Conservation (phyloP, 2,329 filamentous ascomycete genomes). For the Trichophyton simii region DNA sequence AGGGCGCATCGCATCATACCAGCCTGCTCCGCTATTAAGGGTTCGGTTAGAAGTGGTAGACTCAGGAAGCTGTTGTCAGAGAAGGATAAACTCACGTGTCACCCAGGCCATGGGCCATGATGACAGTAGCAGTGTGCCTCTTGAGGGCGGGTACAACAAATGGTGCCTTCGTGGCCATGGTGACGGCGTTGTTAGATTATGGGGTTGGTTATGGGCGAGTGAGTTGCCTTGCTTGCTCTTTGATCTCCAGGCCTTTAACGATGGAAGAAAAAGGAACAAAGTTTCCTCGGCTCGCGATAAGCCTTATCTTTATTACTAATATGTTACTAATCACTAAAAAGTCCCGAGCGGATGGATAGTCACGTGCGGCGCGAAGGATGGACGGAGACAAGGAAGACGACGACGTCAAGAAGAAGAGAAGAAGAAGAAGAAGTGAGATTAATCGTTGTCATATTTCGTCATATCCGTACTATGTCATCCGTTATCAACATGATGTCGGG, state of each 20-base stretch:
- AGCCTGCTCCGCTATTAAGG: constrained; percentile 35
- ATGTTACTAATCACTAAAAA: background rate
- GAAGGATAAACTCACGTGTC: constrained; percentile 49
- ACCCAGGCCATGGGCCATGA: constrained; percentile 84
- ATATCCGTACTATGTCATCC: background rate
- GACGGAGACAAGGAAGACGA: background rate
- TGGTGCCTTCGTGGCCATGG: constrained; percentile 29
- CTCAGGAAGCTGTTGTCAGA: background rate
- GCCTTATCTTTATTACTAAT: background rate
- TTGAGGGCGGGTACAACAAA: constrained; percentile 67
- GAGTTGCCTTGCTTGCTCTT: background rate
- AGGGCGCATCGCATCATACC: constrained; percentile 22
- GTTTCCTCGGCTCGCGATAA: background rate
- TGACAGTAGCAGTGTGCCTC: constrained; percentile 85
- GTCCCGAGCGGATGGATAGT: no score
- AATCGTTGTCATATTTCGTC: background rate
- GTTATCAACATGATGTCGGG: background rate
- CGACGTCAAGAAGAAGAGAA: no score
- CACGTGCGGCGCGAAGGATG: background rate
- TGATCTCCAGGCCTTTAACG: background rate
- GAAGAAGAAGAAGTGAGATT: background rate
- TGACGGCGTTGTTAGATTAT: background rate
- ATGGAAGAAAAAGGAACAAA: background rate
- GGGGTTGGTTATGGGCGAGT: background rate
- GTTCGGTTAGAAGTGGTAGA: constrained; percentile 5